A percentile compares a stretch with the other conserved stretches of the same genome.
Conservation (phyloP, 2,329 filamentous ascomycete species). For the Botrytis fragariae region DNA sequence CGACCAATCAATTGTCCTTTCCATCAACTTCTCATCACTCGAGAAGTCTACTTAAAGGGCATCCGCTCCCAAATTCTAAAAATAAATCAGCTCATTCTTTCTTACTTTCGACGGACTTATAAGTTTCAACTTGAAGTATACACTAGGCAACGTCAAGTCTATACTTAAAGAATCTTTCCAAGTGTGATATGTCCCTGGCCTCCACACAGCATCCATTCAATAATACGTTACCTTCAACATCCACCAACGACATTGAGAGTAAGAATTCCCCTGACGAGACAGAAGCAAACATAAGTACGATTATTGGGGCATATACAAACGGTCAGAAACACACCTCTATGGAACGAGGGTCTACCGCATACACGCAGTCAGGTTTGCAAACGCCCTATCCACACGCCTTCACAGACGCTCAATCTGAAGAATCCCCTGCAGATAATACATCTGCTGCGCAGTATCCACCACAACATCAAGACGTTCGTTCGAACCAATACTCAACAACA, state of each 20-base stretch:
- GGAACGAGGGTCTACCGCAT: slow-evolving; percentile 67
- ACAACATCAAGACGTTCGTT: slow-evolving; percentile 76
- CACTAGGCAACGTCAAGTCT: slow-evolving; percentile 21
- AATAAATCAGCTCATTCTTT: neutral
- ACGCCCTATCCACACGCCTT: slow-evolving; percentile 66
- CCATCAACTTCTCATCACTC: neutral
- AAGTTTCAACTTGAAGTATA: neutral
- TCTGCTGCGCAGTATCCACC: slow-evolving; percentile 88
- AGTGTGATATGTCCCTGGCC: slow-evolving; percentile 40
- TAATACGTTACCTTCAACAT: slow-evolving; percentile 22
- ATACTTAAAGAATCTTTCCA: slow-evolving; percentile 18
- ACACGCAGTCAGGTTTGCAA: slow-evolving; percentile 85
- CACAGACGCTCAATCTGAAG: slow-evolving; percentile 78
- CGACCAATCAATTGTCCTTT: neutral
- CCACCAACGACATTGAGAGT: slow-evolving; percentile 21
- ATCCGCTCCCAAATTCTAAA: neutral
- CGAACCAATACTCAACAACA: slow-evolving; percentile 54
- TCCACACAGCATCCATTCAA: slow-evolving; percentile 32
- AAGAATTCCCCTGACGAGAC: slow-evolving; percentile 26
- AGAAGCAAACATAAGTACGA: slow-evolving; percentile 35
- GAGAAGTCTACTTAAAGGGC: neutral
- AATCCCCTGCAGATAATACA: slow-evolving; percentile 79
- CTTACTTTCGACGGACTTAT: neutral
- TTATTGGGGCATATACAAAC: slow-evolving; percentile 36
- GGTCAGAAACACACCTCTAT: slow-evolving; percentile 44